Percentiles rank a stretch among this genome's conserved stretches.
phyloP scores from a whole-genome alignment of 345 rosid species.

The Syzygium grande region DNA sequence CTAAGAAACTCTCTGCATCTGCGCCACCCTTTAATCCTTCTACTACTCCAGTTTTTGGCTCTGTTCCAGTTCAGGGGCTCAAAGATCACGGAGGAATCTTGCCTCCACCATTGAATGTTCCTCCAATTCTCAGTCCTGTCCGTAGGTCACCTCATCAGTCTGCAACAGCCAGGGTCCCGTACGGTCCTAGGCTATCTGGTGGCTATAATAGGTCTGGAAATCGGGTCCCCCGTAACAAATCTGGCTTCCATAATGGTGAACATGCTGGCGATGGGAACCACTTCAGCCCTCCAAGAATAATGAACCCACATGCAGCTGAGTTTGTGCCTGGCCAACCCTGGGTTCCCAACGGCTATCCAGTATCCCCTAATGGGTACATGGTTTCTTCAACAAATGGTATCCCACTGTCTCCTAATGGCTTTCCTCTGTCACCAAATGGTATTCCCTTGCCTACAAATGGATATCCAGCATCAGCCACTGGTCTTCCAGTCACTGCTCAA shows the following conservation, averaged over 20 bases:
- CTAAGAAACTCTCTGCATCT: slow-evolving; percentile 90
- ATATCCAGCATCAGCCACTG: slow-evolving; percentile 14
- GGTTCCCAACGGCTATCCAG: slow-evolving; percentile 69
- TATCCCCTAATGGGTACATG: slow-evolving; percentile 52
- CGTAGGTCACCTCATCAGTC: slow-evolving; percentile 92
- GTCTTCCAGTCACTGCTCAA: slow-evolving; percentile 19
- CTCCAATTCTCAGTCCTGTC: slow-evolving; percentile 74
- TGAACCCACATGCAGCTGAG: slow-evolving; percentile 99
- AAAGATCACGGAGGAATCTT: slow-evolving; percentile 85
- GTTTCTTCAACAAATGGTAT: slow-evolving; percentile 42
- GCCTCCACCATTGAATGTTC: slow-evolving; percentile 82
- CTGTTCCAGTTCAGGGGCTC: slow-evolving; percentile 62
- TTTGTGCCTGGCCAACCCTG: slow-evolving; percentile 87
- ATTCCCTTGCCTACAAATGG: slow-evolving; percentile 38
- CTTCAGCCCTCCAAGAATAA: slow-evolving; percentile 59
- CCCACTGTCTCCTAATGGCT: slow-evolving; percentile 48
- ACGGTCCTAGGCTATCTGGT: slow-evolving; percentile 94
- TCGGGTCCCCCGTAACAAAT: slow-evolving; percentile 57
- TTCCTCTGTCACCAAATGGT: slow-evolving; percentile 45
- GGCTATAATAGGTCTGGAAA: slow-evolving; percentile 75
- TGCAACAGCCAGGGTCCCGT: slow-evolving; percentile 91
- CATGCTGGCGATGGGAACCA: slow-evolving; percentile 45
- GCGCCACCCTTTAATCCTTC: slow-evolving; percentile 96
- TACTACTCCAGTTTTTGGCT: slow-evolving; percentile 65
- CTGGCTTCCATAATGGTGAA: slow-evolving; percentile 49